Percentiles rank a stretch among this genome's conserved stretches.
phyloP scores from a whole-genome alignment of 768 basidiomycete species.

The Pisolithus sp. region DNA sequence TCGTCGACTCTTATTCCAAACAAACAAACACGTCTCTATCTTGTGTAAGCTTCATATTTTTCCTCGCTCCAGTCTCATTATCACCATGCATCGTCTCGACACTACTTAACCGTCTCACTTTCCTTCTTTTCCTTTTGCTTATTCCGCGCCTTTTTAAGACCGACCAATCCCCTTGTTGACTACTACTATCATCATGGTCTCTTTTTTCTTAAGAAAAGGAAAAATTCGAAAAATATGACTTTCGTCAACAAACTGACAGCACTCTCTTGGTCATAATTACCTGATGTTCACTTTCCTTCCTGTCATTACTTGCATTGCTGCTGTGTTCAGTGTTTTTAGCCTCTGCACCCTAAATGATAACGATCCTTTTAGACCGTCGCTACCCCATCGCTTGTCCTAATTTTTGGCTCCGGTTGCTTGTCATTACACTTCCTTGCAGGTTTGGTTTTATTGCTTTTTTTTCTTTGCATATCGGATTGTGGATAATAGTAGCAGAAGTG shows the following conservation, averaged over 20 bases:
- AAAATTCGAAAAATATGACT: not conserved
- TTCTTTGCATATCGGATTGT: not conserved
- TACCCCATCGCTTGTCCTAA: slow-evolving; percentile 7
- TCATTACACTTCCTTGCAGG: not conserved
- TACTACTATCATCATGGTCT: slow-evolving; percentile 19
- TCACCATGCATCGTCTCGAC: slow-evolving; percentile 24
- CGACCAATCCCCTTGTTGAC: not conserved
- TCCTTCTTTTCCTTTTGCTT: slow-evolving; percentile 6
- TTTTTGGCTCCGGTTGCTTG: slow-evolving; percentile 4
- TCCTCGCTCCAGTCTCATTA: slow-evolving; percentile 15
- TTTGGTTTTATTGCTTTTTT: not conserved
- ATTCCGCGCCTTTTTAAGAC: slow-evolving; percentile 8
- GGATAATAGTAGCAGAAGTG: no score
- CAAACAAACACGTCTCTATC: not conserved
- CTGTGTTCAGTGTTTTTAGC: slow-evolving; percentile 12
- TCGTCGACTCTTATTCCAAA: slow-evolving; percentile 9
- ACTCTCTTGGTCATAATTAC: slow-evolving; percentile 23
- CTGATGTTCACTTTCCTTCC: slow-evolving; percentile 13
- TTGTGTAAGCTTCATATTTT: slow-evolving; percentile 15
- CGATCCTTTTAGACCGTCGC: slow-evolving; percentile 18
- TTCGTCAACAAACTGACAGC: slow-evolving; percentile 19
- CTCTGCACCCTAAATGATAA: slow-evolving; percentile 18
- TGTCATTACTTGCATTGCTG: slow-evolving; percentile 29
- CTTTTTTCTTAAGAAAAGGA: not conserved
- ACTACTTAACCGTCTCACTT: slow-evolving; percentile 15